Conservation (phyloP, 2,329 filamentous ascomycete species). For the Daldinia sp. region DNA sequence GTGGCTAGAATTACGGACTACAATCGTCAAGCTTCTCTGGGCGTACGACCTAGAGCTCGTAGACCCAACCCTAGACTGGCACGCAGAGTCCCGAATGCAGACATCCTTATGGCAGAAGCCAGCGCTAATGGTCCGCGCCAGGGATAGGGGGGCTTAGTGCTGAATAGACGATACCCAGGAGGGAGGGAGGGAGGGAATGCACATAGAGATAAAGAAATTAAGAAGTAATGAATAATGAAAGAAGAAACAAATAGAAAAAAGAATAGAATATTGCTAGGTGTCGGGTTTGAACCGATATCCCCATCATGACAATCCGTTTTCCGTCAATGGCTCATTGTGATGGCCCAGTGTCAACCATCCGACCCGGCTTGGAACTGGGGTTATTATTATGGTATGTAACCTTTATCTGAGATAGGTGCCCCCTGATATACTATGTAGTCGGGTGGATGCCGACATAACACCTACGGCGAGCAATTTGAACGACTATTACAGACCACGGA, state of each 20-base stretch:
- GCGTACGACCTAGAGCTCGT: conserved; percentile 38
- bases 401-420: neutral
- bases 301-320: neutral
- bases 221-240: too few relatives aligned
- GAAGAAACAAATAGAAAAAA: neutral
- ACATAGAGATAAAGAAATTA: too few relatives aligned
- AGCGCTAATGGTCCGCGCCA: conserved; percentile 16
- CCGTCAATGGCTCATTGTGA: neutral
- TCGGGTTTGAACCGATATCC: neutral
- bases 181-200: neutral
- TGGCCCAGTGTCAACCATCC: neutral
- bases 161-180: neutral
- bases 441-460: neutral
- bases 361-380: neutral
- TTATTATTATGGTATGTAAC: neutral
- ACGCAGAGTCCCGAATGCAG: conserved; percentile 33
- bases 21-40: conserved; percentile 39
- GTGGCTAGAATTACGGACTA: conserved; percentile 32
- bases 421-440: neutral
- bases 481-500: too few relatives aligned
- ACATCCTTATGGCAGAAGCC: conserved; percentile 42
- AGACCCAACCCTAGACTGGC: conserved; percentile 39
- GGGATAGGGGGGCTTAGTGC: conserved; percentile 13
- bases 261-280: neutral
- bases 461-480: too few relatives aligned